Percentiles rank a stretch among this genome's conserved stretches.
Evolutionary conservation across 352 stramenopile genomes (phyloP).

Genomic region (Pythium insidiosum): DNA sequence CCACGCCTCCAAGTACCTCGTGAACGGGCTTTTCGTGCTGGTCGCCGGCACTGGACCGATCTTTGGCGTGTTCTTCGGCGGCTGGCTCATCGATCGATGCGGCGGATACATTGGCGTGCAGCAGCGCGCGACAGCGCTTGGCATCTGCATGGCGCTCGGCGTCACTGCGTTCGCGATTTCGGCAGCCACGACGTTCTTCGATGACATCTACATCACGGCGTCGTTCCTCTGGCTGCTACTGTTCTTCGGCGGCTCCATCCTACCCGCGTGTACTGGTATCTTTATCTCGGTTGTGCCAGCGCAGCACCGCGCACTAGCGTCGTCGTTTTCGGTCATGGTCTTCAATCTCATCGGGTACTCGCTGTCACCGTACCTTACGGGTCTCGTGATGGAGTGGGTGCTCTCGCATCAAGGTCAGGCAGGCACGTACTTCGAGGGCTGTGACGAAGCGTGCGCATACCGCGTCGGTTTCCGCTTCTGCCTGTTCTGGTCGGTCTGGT

Average conservation of each 20-base stretch:
- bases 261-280: slow-evolving; percentile 78
- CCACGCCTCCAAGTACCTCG: slow-evolving; percentile 72
- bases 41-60: slow-evolving; percentile 73
- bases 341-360: slow-evolving; percentile 82
- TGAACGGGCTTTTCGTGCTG: slow-evolving; percentile 78
- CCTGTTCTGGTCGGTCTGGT: slow-evolving; percentile 77
- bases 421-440: slow-evolving; percentile 61
- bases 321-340: slow-evolving; percentile 74
- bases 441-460: slow-evolving; percentile 77
- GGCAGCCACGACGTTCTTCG: slow-evolving; percentile 68
- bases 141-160: slow-evolving; percentile 70
- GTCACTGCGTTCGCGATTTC: slow-evolving; percentile 58
- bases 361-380: slow-evolving; percentile 69
- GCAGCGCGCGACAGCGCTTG: slow-evolving; percentile 64
- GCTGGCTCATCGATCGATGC: slow-evolving; percentile 68
- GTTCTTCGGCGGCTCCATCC: slow-evolving; percentile 75
- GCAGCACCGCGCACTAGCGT: slow-evolving; percentile 66
- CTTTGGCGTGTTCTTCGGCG: slow-evolving; percentile 74
- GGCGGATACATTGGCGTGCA: slow-evolving; percentile 73
- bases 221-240: slow-evolving; percentile 73
- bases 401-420: slow-evolving; percentile 47
- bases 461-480: slow-evolving; percentile 76
- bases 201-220: slow-evolving; percentile 67
- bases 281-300: slow-evolving; percentile 78
- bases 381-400: slow-evolving; percentile 75